A percentile compares a stretch with the other conserved stretches of the same genome.
phyloP scores from a whole-genome alignment of 2,329 filamentous ascomycete genomes.

The Penicillium sp. region DNA sequence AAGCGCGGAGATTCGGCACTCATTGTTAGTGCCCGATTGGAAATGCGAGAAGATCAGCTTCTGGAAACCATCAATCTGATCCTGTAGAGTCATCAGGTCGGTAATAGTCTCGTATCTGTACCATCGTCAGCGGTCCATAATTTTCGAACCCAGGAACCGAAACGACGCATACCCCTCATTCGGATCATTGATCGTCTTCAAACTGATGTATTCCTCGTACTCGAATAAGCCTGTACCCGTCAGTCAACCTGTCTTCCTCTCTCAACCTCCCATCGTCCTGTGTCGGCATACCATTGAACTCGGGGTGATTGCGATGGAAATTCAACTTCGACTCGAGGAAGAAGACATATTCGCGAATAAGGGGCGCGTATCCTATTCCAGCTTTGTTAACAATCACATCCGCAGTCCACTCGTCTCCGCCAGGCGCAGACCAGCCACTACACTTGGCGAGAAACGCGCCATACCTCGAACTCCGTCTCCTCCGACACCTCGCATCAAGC shows the following conservation, averaged over 20 bases:
- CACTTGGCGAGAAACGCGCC: conserved; percentile 13
- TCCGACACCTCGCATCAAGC: conserved; percentile 77
- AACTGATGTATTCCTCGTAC: conserved; percentile 97
- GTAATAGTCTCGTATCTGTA: conserved; percentile 82
- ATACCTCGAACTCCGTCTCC: conserved; percentile 81
- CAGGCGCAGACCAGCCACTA: neutral
- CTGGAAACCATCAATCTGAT: conserved; percentile 98
- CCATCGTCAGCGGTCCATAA: conserved; percentile 26
- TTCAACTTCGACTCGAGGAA: conserved; percentile 91
- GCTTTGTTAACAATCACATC: conserved; percentile 17
- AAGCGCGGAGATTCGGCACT: conserved; percentile 91
- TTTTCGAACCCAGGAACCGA: neutral
- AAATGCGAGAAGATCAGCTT: conserved; percentile 99
- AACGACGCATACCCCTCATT: conserved; percentile 77
- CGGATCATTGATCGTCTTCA: conserved; percentile 97
- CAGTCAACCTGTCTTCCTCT: conserved; percentile 8
- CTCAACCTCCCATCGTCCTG: neutral
- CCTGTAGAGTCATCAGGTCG: conserved; percentile 93
- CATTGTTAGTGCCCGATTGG: conserved; percentile 86
- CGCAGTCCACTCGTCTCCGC: conserved; percentile 5
- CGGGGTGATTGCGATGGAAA: conserved; percentile 96
- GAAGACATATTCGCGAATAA: conserved; percentile 96
- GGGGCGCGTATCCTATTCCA: conserved; percentile 71
- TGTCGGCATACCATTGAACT: conserved; percentile 77
- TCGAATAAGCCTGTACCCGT: conserved; percentile 74